phyloP scores from a whole-genome alignment of 176 grass and related monocot species.

The Oropetium thomaeum region DNA sequence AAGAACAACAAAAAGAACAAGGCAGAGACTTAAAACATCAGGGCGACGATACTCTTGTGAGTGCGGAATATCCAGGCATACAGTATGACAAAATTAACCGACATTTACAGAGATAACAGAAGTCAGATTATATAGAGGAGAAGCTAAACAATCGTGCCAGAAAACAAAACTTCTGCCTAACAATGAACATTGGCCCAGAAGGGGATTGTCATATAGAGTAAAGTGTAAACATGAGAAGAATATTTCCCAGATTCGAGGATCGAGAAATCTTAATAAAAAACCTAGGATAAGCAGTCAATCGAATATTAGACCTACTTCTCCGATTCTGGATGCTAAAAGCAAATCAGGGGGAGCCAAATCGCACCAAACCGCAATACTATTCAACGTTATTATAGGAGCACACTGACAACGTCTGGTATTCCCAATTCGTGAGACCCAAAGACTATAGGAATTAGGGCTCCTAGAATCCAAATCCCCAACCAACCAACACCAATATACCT shows the following conservation, averaged over 20 bases:
- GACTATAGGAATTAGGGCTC: background rate
- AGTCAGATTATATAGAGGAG: background rate
- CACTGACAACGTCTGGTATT: conserved; percentile 11
- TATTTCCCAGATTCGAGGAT: background rate
- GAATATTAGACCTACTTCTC: background rate
- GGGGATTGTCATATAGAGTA: background rate
- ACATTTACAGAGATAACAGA: background rate
- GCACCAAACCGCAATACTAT: background rate
- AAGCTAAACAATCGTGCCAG: background rate
- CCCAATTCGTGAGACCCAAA: conserved; percentile 13
- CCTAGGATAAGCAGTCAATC: background rate
- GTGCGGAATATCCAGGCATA: conserved; percentile 1
- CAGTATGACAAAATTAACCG: conserved; percentile 20
- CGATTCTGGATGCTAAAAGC: background rate
- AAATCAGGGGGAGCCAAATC: background rate
- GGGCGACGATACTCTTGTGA: background rate
- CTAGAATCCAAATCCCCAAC: background rate
- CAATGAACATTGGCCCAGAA: background rate
- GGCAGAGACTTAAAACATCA: background rate
- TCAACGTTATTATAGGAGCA: background rate
- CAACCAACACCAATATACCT: background rate
- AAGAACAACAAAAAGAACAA: conserved; percentile 4
- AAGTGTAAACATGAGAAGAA: background rate
- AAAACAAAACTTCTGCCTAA: background rate
- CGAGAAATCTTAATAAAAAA: background rate